Evolutionary conservation across 257 asterid species (phyloP).

Genomic region (Rauvolfia tetraphylla): DNA sequence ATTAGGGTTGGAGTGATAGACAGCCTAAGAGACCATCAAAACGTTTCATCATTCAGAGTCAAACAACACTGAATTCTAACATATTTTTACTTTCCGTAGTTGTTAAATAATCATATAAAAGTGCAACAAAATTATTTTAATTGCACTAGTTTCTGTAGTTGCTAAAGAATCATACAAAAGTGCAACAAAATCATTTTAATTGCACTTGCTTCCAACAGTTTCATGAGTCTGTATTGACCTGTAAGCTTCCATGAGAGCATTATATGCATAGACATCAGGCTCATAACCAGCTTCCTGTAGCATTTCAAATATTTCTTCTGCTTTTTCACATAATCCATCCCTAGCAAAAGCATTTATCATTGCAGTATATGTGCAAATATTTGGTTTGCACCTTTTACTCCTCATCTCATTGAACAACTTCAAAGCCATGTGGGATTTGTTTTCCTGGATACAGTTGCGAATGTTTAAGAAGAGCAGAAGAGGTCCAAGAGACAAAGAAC

Average conservation of each 20-base stretch:
- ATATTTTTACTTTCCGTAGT: not conserved
- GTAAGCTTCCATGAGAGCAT: constrained; percentile 92
- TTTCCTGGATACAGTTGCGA: constrained; percentile 34
- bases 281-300: constrained; percentile 81
- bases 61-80: not conserved
- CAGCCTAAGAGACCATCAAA: not conserved
- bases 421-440: constrained; percentile 74
- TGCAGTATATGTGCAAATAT: constrained; percentile 85
- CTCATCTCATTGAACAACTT: constrained; percentile 75
- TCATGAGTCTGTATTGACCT: constrained; percentile 36
- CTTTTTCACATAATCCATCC: constrained; percentile 80
- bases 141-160: not conserved
- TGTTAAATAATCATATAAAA: not conserved
- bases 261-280: constrained; percentile 83
- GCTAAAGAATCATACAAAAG: not conserved
- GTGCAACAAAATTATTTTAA: not conserved
- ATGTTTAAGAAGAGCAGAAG: not conserved
- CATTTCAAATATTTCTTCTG: constrained; percentile 75
- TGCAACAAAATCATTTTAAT: not conserved
- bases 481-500: not conserved
- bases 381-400: constrained; percentile 61
- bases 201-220: not conserved
- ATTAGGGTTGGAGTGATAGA: no score
- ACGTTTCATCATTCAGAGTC: not conserved
- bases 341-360: constrained; percentile 78